Percentiles rank a stretch among this genome's conserved stretches.
Conservation (phyloP, 1,139 yeast species). For the Saccharomycopsis phalli region DNA sequence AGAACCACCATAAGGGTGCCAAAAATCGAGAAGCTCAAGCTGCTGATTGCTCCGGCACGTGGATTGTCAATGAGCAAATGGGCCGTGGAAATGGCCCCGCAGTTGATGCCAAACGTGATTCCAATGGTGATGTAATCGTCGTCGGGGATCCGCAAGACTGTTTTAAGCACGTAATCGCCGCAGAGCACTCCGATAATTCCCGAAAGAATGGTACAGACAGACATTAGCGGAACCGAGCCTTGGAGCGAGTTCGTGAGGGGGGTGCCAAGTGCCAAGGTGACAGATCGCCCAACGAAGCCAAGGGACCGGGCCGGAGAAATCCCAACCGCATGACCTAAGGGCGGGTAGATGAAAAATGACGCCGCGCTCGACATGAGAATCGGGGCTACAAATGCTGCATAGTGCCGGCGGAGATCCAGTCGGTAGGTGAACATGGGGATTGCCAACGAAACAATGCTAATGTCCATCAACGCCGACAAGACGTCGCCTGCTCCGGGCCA, state of each 20-base stretch:
- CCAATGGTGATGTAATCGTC: conserved; percentile 73
- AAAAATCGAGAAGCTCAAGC: conserved; percentile 59
- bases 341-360: conserved; percentile 62
- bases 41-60: conserved; percentile 72
- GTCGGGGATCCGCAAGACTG: conserved; percentile 36
- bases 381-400: conserved; percentile 51
- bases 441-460: conserved; percentile 66
- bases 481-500: conserved; percentile 84
- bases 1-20: conserved; percentile 67
- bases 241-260: conserved; percentile 58
- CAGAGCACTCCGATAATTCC: conserved; percentile 69
- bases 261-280: conserved; percentile 72
- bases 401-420: conserved; percentile 50
- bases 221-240: conserved; percentile 67
- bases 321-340: conserved; percentile 56
- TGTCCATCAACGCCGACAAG: conserved; percentile 60
- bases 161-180: conserved; percentile 46
- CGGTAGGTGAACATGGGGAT: conserved; percentile 74
- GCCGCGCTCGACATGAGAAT: conserved; percentile 46
- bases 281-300: conserved; percentile 74
- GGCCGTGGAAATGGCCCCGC: conserved; percentile 80
- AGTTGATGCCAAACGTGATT: conserved; percentile 63
- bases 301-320: conserved; percentile 51
- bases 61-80: conserved; percentile 62
- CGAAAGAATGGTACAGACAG: conserved; percentile 69